Evolutionary conservation across 345 rosid species (phyloP).

Genomic region (Syzygium aromaticum): DNA sequence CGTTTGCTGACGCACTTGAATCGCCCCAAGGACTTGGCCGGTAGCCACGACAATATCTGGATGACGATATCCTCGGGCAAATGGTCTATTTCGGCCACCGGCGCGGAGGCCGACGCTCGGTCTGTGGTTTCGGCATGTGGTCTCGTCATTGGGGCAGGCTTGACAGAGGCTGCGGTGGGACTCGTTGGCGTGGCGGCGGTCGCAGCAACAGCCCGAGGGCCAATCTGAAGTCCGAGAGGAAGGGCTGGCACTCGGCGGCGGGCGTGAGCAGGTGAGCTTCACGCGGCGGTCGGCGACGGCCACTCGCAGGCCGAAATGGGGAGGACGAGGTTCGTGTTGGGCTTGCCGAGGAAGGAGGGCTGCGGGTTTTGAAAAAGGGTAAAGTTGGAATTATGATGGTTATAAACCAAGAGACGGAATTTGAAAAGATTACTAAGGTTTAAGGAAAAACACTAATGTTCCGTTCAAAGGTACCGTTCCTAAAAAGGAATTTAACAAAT

Average conservation of each 20-base stretch:
- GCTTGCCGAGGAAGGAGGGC: no score
- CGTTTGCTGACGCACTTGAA: constrained; percentile 1
- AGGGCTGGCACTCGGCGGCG: neutral
- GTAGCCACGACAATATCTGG: constrained; percentile 1
- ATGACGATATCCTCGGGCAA: neutral
- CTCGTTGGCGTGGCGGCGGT: neutral
- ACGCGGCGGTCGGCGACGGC: neutral
- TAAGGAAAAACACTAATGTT: no score
- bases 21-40: neutral
- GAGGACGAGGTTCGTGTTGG: no score
- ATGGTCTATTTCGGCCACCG: neutral
- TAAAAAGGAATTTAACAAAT: no score
- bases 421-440: no score
- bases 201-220: neutral
- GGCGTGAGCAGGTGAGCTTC: neutral
- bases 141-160: neutral
- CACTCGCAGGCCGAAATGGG: neutral
- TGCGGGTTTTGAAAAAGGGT: no score
- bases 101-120: no score
- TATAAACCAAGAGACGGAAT: no score
- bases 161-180: neutral
- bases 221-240: no score
- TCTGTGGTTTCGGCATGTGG: neutral
- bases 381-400: no score
- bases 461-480: no score